phyloP scores from a whole-genome alignment of 495 filamentous ascomycete genomes.

The Trichoderma virens region DNA sequence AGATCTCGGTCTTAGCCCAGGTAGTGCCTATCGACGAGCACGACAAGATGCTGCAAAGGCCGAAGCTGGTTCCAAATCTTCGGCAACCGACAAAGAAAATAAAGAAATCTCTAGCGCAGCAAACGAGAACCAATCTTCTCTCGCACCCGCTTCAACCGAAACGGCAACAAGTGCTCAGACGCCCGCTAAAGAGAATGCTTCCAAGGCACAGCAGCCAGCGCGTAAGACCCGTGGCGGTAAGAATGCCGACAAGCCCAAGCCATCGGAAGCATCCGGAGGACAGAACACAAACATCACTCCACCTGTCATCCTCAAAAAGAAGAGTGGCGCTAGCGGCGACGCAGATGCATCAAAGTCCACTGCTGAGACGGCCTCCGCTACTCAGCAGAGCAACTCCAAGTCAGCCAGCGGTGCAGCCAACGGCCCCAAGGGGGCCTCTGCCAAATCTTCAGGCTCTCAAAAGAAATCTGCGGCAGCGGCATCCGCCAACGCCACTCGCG shows the following conservation, averaged over 20 bases:
- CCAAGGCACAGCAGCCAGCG: conserved; percentile 20
- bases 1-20: conserved; percentile 74
- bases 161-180: conserved; percentile 15
- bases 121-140: conserved; percentile 19
- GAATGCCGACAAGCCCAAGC: conserved; percentile 17
- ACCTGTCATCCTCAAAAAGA: conserved; percentile 35
- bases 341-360: conserved; percentile 17
- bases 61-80: conserved; percentile 34
- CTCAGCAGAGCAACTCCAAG: conserved; percentile 7
- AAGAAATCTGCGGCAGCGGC: conserved; percentile 23
- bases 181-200: neutral
- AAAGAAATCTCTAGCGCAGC: conserved; percentile 24
- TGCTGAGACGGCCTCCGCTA: conserved; percentile 10
- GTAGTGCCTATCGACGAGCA: conserved; percentile 47
- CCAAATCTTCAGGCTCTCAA: conserved; percentile 17
- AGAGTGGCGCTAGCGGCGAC: conserved; percentile 22
- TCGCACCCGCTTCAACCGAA: conserved; percentile 27
- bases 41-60: conserved; percentile 46
- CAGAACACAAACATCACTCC: conserved; percentile 17
- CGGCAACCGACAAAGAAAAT: conserved; percentile 20
- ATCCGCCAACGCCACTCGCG: conserved; percentile 57
- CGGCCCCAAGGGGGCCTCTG: conserved; percentile 12
- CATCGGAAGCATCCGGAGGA: neutral
- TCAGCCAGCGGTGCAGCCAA: conserved; percentile 19
- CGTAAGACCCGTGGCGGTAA: conserved; percentile 21